These are phyloP conservation scores for Teratosphaeriaceae sp. DNA, from an alignment of 2,329 filamentous ascomycete genomes.

Conservation along the genomic window DNA sequence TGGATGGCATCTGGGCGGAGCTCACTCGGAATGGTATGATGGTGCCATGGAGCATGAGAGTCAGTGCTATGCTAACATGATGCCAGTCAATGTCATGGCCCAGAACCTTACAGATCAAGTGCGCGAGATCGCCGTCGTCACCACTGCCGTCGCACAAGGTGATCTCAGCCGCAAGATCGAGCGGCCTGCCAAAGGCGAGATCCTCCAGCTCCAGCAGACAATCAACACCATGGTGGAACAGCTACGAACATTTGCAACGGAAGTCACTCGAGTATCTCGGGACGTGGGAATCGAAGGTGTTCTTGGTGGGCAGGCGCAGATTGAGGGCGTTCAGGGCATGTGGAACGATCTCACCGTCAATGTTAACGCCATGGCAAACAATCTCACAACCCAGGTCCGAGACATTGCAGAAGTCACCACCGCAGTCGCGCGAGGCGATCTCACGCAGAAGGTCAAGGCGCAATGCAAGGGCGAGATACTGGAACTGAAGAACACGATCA, in stretches of 20 bases:
- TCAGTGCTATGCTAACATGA: conserved; percentile 17
- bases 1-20: conserved; percentile 97
- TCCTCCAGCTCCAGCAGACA: conserved; percentile 88
- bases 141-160: conserved; percentile 82
- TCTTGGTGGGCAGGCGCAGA: conserved; percentile 57
- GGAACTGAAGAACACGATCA: conserved; percentile 47
- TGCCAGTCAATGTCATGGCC: conserved; percentile 87
- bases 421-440: conserved; percentile 45
- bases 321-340: conserved; percentile 59
- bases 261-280: conserved; percentile 58
- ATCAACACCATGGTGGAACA: conserved; percentile 64
- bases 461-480: conserved; percentile 48
- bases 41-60: background rate
- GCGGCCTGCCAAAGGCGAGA: conserved; percentile 89
- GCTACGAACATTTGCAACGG: conserved; percentile 58
- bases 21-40: conserved; percentile 58
- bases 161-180: conserved; percentile 95
- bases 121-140: conserved; percentile 94
- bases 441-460: conserved; percentile 46
- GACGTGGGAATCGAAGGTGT: conserved; percentile 60
- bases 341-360: conserved; percentile 58
- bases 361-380: conserved; percentile 49
- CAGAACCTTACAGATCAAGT: conserved; percentile 98
- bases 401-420: conserved; percentile 49
- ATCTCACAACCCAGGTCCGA: conserved; percentile 47